Evolutionary conservation across 352 stramenopile genomes (phyloP), one percentile per base, ranked within the genome.

Genomic region (Pythium chondricola): DNA sequence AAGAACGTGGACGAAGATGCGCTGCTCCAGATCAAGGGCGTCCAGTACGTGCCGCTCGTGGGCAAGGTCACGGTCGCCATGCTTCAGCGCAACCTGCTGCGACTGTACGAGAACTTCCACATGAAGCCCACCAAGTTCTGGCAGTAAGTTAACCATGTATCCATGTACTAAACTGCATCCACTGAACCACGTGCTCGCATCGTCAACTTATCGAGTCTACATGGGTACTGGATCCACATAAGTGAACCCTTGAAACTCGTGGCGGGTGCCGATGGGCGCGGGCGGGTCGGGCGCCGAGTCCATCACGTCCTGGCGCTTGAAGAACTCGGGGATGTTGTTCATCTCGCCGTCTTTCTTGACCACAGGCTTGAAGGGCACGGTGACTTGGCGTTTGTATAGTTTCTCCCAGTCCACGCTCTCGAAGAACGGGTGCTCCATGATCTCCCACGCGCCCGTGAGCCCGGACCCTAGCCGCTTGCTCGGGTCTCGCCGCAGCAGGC

Each of bases 1-100:
- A 98, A 98, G 77, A 93, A 93, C 66, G 88, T 98, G 16, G 85
- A 98, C 50, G 93, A 98, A 57, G 81, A 89, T 10, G 72, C 71
- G 25, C 69, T 98, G 17, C 41, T 97, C 14, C 70, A 95, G 55
- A 89, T 97, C 45, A 71, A 80, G 11, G 93, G 92, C 40, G 87
- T 98, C 27, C 84, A 85, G 50, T 98, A 98, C 74, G 87, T 99
- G 47, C 88, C 93, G 24, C 83, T 98, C 25, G 94, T 99, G 22
- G 96, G 96, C 43, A 97, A 98, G 63, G 95, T 98, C 31, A 98
- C 96, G 4, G 94, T 98, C 27, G 92, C 95, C 27, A 96, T 97
- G 74, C 71, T 99, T 21, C 88, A 98, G 69, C 81, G 93, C 51
- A 98, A 98, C 75, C 70, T 98, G 27, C 75, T 98, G 51, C 79